Base-by-base conservation (phyloP, 2,329 filamentous ascomycete species). In the Dothideomycetes sp. region DNA sequence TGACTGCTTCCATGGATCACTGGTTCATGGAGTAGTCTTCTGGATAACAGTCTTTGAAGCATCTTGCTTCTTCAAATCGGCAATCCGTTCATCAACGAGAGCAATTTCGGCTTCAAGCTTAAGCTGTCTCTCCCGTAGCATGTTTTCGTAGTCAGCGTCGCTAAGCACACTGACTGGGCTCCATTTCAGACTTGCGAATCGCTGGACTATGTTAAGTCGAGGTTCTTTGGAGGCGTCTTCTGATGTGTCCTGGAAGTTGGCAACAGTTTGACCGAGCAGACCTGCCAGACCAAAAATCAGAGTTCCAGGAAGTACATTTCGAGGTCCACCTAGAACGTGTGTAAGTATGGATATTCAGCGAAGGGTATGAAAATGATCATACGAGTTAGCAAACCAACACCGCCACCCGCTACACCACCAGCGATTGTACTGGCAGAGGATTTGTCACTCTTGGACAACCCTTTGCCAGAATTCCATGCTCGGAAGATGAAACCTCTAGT, bases 51-150 rank as follows among this genome's bases (percentile, higher is more conserved):
- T n/a, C n/a, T n/a, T n/a, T n/a, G n/a, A n/a, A 19, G 30, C n/a
- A 17, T 33, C 22, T 30, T 33, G 16, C 8, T 17, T 4, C 10
- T 33, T 41, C 8, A 79, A 54, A 27, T 62, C 67, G 33, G 69
- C 71, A 49, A 91, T 84, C 53, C 76, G 78, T 40, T 89, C 84
- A 52, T 91, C 83, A 24, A 89, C 68, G 4, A 91, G 59, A 0
- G 83, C 78, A 58, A 91, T 86, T 46, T 89, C 82, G 1, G 76
- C 82, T 49, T 91, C 80, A 3, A 89, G 64, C 47, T 68, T 71
- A 18, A 89, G 57, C 28, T 86, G 63, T 61, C 80, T 85, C 57
- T 88, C 82, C 20, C 70, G 67, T 53, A 91, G 66, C 63, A 86
- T 77, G 1, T 70, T 63, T 44, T 74, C 72, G 54, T 91, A 91